Evolutionary conservation across 176 grass and related monocot species (phyloP).

Genomic region (Raddia distichophylla): DNA sequence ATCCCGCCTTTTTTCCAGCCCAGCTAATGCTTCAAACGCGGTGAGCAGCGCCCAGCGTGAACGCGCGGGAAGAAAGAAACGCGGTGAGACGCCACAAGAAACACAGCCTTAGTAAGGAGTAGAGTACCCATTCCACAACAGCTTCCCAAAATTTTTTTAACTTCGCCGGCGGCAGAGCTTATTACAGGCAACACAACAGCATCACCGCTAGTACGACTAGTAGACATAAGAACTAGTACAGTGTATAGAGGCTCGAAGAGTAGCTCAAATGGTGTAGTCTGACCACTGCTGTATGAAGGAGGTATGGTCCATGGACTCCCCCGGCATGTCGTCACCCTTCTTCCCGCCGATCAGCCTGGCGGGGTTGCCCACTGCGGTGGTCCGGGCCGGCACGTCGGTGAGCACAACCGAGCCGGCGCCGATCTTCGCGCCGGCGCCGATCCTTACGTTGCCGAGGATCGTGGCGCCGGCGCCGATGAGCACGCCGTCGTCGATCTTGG

Average conservation of each 20-base stretch:
- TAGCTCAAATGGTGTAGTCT: slow-evolving; percentile 54
- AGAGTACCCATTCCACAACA: too few species aligned
- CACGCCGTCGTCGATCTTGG: slow-evolving; percentile 86
- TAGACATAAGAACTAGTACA: neutral
- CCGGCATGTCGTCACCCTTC: slow-evolving; percentile 61
- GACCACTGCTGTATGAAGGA: slow-evolving; percentile 92
- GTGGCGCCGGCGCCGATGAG: slow-evolving; percentile 92
- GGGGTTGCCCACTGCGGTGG: slow-evolving; percentile 84
- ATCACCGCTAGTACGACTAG: neutral
- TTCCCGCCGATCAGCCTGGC: slow-evolving; percentile 72
- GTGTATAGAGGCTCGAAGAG: neutral
- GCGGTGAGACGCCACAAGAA: too few species aligned
- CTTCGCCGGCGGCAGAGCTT: neutral
- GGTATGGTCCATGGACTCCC: slow-evolving; percentile 96
- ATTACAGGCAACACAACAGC: neutral
- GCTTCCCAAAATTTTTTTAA: neutral
- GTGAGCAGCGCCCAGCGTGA: too few species aligned
- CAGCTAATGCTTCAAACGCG: too few species aligned
- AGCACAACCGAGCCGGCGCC: slow-evolving; percentile 89
- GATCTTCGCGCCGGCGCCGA: slow-evolving; percentile 90
- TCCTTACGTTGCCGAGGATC: slow-evolving; percentile 85
- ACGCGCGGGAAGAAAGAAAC: too few species aligned
- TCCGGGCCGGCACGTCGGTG: slow-evolving; percentile 73
- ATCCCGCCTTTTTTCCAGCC: too few species aligned
- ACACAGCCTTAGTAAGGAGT: too few species aligned